phyloP scores from a whole-genome alignment of 2,329 filamentous ascomycete genomes.

The Fusarium pseudoanthophilum region DNA sequence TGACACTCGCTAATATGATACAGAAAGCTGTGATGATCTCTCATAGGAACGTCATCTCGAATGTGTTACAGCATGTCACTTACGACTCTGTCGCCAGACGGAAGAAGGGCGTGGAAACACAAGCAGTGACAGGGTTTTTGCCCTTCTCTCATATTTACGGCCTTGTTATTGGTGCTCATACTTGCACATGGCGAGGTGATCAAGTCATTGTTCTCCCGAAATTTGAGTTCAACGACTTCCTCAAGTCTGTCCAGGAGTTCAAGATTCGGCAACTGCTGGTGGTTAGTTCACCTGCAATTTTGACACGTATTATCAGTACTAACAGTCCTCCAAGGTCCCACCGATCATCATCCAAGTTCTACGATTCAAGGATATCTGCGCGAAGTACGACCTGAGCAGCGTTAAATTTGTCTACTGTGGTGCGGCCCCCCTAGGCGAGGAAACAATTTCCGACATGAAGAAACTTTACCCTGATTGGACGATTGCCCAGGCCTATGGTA shows the following conservation, averaged over 20 bases:
- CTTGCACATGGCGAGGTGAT: constrained; percentile 76
- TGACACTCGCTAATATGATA: accelerated
- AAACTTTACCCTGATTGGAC: constrained; percentile 71
- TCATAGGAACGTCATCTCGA: constrained; percentile 81
- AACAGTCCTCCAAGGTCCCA: not conserved
- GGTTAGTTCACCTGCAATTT: not conserved
- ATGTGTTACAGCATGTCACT: constrained; percentile 69
- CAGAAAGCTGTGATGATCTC: constrained; percentile 88
- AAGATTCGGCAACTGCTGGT: constrained; percentile 28
- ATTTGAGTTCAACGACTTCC: constrained; percentile 74
- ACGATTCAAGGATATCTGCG: not conserved
- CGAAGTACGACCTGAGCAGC: constrained; percentile 28
- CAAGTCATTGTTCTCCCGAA: constrained; percentile 78
- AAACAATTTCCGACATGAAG: constrained; percentile 72
- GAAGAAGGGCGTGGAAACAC: constrained; percentile 51
- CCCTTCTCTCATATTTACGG: constrained; percentile 87
- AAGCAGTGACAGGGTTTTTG: constrained; percentile 71
- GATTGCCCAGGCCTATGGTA: constrained; percentile 78
- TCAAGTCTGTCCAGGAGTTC: constrained; percentile 48
- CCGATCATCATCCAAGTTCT: constrained; percentile 29
- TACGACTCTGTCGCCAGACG: constrained; percentile 53
- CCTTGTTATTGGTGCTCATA: constrained; percentile 76
- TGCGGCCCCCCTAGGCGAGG: constrained; percentile 77
- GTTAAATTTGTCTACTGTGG: constrained; percentile 20
- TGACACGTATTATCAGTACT: accelerated